Evolutionary conservation across 257 asterid species (phyloP), one percentile per base, ranked within the genome.

Genomic region (Cruciata laevipes): DNA sequence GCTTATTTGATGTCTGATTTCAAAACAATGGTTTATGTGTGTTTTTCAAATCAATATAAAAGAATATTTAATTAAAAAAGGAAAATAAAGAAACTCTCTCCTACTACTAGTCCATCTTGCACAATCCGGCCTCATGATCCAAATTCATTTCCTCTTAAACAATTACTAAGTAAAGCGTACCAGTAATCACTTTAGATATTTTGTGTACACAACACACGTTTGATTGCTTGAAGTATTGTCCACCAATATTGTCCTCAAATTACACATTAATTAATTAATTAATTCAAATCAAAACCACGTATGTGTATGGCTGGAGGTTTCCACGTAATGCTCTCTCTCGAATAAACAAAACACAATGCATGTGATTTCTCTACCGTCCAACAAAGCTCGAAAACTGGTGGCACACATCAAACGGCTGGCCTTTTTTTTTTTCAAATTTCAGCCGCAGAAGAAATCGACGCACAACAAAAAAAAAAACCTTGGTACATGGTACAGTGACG

Each of bases 361-460:
- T 67, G 49, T 33, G 20, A 71, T 33, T 56, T 52, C 63, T 40
- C 27, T 21, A 37, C 57, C 73, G 61, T 53, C 67, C 70, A 63
- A 21, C 63, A 21, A 30, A 56, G 53, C 24, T 31, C 40, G n/a
- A 66, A 31, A 70, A 65, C 12, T 16, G 35, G 66, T 67, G 74
- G 71, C 62, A 42, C n/a, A 6, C 60, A 53, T 53, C 27, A 14
- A 16, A 67, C 35, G 14, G 20, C 53, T 35, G 13, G 18, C 24
- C 31, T 27, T 20, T 52, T 30, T 61, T n/a, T n/a, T n/a, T 55
- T 60, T 61, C 73, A 68, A 68, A 32, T 68, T 61, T 73, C 58
- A 61, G 49, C 73, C 77, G 52, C 77, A 61, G 30, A 61, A 14
- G 61, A 42, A 13, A 42, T 13, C 68, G 59, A 53, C 63, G 55